Evolutionary conservation across 805 yeast species (phyloP), one percentile per base, ranked within the genome.

Genomic region (Wickerhamomyces xylosicus): DNA sequence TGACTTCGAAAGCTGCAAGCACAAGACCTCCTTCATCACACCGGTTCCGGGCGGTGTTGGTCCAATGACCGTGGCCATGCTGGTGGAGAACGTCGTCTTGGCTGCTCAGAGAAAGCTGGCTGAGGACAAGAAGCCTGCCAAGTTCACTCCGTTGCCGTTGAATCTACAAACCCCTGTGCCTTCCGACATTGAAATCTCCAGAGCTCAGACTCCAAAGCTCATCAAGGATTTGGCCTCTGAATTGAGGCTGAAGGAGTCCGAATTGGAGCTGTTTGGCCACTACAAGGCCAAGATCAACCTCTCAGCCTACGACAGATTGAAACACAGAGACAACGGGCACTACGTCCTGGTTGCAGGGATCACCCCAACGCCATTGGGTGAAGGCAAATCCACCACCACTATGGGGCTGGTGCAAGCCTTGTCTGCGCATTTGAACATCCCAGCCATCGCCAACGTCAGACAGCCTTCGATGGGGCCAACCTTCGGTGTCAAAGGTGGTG

Each of bases 41-140:
- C 94, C 94, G 9, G 94, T 84, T 42, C 94, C 94, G 38, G 94
- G 94, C 57, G 94, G 94, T 48, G 94, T 84, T 47, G 94, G 94
- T 38, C 94, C 94, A 55, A 84, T 84, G 94, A 84, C 94, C 13
- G 90, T 84, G 35, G 92, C 92, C 20, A 79, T 79, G 76, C 65
- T 84, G 41, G 73, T 81, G 58, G 77, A 76, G 47, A 84, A 84
- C 57, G 87, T 83, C 21, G 64, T 77, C 31, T 61, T 67, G 40
- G 81, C 89, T 37, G 89, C 92, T 31, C 70, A 77, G 56, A 66
- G 68, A 44, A 67, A 51, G 20, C 44, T 54, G 19, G 46, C 49
- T n/a, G 39, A 49, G 17, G 46, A 46, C 22, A 49, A 54, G 10
- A 50, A 53, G 39, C 33, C 48, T 25, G 51, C 53, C 33, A 45